Evolutionary conservation across 805 yeast species (phyloP).

Genomic region (Candida incommunis): DNA sequence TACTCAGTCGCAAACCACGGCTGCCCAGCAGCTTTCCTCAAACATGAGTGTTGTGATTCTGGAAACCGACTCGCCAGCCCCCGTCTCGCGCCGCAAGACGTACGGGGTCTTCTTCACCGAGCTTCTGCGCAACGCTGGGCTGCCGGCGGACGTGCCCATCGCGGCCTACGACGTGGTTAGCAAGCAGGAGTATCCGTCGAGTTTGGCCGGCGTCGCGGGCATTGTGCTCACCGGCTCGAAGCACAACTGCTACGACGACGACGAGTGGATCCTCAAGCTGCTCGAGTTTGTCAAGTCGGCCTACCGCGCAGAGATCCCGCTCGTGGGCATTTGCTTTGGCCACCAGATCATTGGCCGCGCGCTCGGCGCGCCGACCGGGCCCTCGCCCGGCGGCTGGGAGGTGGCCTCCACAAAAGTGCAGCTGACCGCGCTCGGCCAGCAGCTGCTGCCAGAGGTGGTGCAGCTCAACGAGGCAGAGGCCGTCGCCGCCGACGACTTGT

Average conservation of each 20-base stretch:
- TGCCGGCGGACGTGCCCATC: constrained; percentile 7
- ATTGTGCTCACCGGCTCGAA: constrained; percentile 26
- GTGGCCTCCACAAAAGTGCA: constrained; percentile 41
- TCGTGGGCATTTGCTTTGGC: constrained; percentile 68
- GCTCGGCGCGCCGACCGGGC: constrained; percentile 43
- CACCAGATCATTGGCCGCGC: constrained; percentile 67
- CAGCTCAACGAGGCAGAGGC: constrained; percentile 9
- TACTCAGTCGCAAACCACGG: too few relatives aligned
- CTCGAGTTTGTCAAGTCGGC: constrained; percentile 14
- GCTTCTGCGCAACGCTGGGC: constrained; percentile 17
- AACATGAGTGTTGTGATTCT: constrained; percentile 17
- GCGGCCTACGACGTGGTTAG: constrained; percentile 18
- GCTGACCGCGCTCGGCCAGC: constrained; percentile 29
- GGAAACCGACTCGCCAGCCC: constrained; percentile 21
- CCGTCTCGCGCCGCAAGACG: constrained; percentile 14
- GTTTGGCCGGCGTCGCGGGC: constrained; percentile 15
- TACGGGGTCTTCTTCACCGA: constrained; percentile 20
- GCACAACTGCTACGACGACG: constrained; percentile 20
- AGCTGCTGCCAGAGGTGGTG: constrained; percentile 20
- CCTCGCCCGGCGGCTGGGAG: constrained; percentile 62
- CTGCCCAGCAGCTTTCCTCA: background rate
- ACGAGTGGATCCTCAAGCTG: constrained; percentile 23
- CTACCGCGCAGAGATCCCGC: constrained; percentile 9
- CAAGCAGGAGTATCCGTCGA: constrained; percentile 16
- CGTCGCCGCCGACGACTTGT: constrained; percentile 12